These are phyloP conservation scores for Pythium vanterpoolii DNA, from an alignment of 352 stramenopile species.

Conservation along the genomic window DNA sequence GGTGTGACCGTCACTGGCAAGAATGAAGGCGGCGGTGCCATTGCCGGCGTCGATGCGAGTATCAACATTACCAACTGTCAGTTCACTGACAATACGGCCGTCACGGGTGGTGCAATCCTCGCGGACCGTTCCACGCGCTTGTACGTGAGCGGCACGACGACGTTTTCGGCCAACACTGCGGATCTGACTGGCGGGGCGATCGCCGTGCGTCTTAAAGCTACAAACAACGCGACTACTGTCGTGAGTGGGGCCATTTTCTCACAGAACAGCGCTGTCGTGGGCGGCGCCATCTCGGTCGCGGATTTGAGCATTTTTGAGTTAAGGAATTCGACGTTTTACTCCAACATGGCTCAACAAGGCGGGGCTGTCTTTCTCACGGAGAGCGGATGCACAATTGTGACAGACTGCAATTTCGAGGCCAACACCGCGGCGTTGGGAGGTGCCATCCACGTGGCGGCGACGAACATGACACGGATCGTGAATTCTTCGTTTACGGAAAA, in stretches of 20 bases:
- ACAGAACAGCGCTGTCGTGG: constrained; percentile 1
- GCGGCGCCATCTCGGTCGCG: constrained; percentile 4
- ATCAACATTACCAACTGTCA: constrained; percentile 30
- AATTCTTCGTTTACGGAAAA: constrained; percentile 33
- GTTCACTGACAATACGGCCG: constrained; percentile 49
- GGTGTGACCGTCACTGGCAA: constrained; percentile 45
- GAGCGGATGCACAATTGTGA: constrained; percentile 21
- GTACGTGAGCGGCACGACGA: constrained; percentile 15
- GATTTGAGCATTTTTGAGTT: neutral
- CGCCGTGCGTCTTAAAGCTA: constrained; percentile 14
- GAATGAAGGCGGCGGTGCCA: constrained; percentile 50
- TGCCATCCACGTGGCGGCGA: constrained; percentile 32
- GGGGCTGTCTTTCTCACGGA: constrained; percentile 38
- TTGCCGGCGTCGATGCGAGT: constrained; percentile 38
- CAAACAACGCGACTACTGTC: neutral
- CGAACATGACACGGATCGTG: constrained; percentile 12
- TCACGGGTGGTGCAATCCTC: constrained; percentile 40
- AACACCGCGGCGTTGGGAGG: constrained; percentile 41
- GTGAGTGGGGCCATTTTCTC: neutral
- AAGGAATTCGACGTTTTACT: constrained; percentile 23
- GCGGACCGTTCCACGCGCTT: constrained; percentile 33
- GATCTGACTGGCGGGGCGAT: constrained; percentile 48
- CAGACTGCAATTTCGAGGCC: constrained; percentile 11
- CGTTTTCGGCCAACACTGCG: constrained; percentile 44
- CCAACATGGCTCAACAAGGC: constrained; percentile 35